Evolutionary conservation across 2,329 filamentous ascomycete species (phyloP).

Genomic region (Fusarium sp.): DNA sequence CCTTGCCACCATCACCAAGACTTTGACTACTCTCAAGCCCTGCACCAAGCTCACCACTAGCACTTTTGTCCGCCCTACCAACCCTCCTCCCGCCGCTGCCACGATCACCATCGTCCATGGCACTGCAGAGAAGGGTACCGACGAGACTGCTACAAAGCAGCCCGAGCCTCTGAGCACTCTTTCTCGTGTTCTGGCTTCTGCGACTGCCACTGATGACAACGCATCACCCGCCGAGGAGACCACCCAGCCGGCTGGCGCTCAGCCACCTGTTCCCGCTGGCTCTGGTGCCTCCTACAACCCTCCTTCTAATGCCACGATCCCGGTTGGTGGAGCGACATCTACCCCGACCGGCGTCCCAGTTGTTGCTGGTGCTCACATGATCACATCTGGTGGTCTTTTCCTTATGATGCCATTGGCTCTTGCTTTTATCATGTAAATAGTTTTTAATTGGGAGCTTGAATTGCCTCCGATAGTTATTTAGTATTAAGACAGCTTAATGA

Average conservation of each 20-base stretch:
- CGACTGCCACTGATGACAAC: constrained; percentile 25
- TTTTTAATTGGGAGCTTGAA: not conserved
- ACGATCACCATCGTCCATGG: constrained; percentile 39
- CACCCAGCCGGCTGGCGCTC: constrained; percentile 14
- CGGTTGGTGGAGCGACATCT: constrained; percentile 5
- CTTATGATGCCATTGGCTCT: constrained; percentile 30
- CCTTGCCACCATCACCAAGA: constrained; percentile 43
- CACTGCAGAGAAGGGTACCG: constrained; percentile 22
- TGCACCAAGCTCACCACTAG: constrained; percentile 44
- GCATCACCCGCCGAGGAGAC: constrained; percentile 14
- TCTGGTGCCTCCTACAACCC: constrained; percentile 12
- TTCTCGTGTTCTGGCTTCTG: constrained; percentile 30
- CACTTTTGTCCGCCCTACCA: constrained; percentile 42
- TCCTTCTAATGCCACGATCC: constrained; percentile 30
- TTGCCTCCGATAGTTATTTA: no score
- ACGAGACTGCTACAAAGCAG: constrained; percentile 16
- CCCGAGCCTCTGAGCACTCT: constrained; percentile 30
- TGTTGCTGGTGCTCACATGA: constrained; percentile 29
- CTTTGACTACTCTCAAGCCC: constrained; percentile 45
- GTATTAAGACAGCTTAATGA: no score
- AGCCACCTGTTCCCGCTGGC: constrained; percentile 10
- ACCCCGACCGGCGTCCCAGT: constrained; percentile 23
- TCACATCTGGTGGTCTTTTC: constrained; percentile 26
- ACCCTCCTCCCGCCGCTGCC: constrained; percentile 15
- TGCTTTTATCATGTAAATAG: constrained; percentile 36